phyloP scores from a whole-genome alignment of 352 stramenopile species.

The Albugo candida region DNA sequence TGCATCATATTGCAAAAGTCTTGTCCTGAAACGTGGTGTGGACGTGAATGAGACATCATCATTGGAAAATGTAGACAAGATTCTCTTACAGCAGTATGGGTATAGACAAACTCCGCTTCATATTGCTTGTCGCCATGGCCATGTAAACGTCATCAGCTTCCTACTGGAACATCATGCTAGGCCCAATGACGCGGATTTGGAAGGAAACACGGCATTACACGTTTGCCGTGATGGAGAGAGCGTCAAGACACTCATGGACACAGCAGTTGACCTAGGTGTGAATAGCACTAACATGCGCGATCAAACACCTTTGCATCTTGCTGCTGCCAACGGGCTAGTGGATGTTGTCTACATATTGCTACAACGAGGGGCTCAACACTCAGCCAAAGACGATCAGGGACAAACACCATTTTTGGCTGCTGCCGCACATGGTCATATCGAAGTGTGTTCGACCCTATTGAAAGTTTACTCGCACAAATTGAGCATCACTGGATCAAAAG shows the following conservation, averaged over 20 bases:
- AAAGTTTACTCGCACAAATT: conserved; percentile 15
- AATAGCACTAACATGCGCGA: conserved; percentile 65
- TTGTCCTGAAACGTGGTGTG: conserved; percentile 24
- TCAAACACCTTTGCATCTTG: conserved; percentile 54
- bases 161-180: conserved; percentile 43
- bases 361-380: conserved; percentile 39
- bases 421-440: conserved; percentile 54
- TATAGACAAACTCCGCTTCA: conserved; percentile 51
- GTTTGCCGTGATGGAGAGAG: conserved; percentile 42
- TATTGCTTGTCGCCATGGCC: conserved; percentile 49
- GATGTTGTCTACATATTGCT: conserved; percentile 59
- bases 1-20: conserved; percentile 47
- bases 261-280: conserved; percentile 38
- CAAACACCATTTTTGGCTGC: conserved; percentile 69
- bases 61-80: conserved; percentile 57
- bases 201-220: conserved; percentile 68
- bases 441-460: conserved; percentile 47
- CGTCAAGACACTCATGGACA: conserved; percentile 36
- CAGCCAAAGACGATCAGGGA: conserved; percentile 64
- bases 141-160: conserved; percentile 35
- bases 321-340: conserved; percentile 42
- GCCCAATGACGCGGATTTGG: conserved; percentile 50
- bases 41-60: conserved; percentile 65
- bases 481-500: conserved; percentile 3
- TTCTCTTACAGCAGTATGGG: conserved; percentile 51